Evolutionary conservation across 225 moss, liverwort and hornwort species (phyloP), one percentile per base, ranked within the genome.

Genomic region (Asterella californica): DNA sequence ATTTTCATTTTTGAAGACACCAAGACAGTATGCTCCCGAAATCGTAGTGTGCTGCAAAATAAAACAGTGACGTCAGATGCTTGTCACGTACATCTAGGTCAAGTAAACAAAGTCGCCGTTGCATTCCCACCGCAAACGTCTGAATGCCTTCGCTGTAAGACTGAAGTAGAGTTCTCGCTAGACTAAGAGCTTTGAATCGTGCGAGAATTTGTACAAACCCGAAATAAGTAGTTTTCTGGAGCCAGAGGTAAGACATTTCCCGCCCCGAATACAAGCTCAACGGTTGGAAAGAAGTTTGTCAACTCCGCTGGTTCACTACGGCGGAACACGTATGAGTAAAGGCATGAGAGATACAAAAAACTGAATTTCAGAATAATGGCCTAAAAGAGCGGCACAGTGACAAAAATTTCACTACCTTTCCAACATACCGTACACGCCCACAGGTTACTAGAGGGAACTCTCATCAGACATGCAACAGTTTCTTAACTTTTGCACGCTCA

Each of bases 171-270:
- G 10, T 38, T 10, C 2, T 70, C 15, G 30, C n/a, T 24, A 73
- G 19, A 73, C 47, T 22, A 48, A 53, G n/a, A 33, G 3, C 2
- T 24, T 33, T 18, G 54, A 53, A 53, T 22, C 10, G 33, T 32
- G 22, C 25, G 29, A 32, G 21, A 27, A 54, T 74, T 36, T 18
- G 75, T 42, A 57, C 67, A 15, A 83, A 94, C 94, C 92, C 90
- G 90, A 78, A 96, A 96, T n/a, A 96, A 82, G 84, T 96, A 96
- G 71, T 96, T 96, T 82, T 96, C 96, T 52, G 96, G 96, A 34
- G 91, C 89, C 83, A 96, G 86, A 33, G 94, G 81, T 70, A 96
- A 82, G 66, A 84, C 86, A 73, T 77, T 75, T 53, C 85, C 88
- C 49, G 80, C 89, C 72, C 89, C 91, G 77, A 96, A 92, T 22